Conservation (phyloP, 2,329 filamentous ascomycete genomes). For the Huntiella savannae region DNA sequence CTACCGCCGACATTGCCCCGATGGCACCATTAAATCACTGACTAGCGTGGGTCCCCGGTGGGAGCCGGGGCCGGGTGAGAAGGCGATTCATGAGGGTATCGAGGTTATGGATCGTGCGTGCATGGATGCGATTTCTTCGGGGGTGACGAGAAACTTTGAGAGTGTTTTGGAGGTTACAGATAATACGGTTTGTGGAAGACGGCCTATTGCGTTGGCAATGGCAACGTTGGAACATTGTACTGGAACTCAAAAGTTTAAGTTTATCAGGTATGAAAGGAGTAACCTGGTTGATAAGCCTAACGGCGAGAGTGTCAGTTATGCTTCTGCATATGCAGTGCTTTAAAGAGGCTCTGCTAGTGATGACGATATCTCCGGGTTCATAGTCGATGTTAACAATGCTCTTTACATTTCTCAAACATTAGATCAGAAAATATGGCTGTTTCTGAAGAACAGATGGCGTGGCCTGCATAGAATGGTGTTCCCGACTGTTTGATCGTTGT, state of each 20-base stretch:
- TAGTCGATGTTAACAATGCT: too few relatives aligned
- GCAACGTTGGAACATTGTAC: conserved; percentile 55
- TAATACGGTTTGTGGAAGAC: conserved; percentile 86
- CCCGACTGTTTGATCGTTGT: too few relatives aligned
- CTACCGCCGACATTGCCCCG: conserved; percentile 57
- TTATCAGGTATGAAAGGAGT: conserved; percentile 77
- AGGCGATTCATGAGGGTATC: conserved; percentile 68
- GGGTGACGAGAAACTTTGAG: conserved; percentile 51
- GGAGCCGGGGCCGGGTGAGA: conserved; percentile 15
- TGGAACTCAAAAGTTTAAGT: conserved; percentile 43
- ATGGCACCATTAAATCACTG: conserved; percentile 21
- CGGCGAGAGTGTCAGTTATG: conserved; percentile 89
- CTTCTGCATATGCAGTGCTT: conserved; percentile 57
- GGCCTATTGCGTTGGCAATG: conserved; percentile 88
- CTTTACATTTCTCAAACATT: too few relatives aligned
- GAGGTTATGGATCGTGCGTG: conserved; percentile 58
- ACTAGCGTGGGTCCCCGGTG: conserved; percentile 18
- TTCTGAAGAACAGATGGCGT: too few relatives aligned
- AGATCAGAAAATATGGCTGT: too few relatives aligned
- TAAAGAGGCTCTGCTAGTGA: not conserved
- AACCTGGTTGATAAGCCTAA: conserved; percentile 44
- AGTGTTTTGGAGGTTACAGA: conserved; percentile 49
- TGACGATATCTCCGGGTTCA: too few relatives aligned
- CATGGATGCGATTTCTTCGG: conserved; percentile 69
- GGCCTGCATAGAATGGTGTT: too few relatives aligned